phyloP scores from a whole-genome alignment of 1,284 basidiomycete species.

The Testicularia cyperi region DNA sequence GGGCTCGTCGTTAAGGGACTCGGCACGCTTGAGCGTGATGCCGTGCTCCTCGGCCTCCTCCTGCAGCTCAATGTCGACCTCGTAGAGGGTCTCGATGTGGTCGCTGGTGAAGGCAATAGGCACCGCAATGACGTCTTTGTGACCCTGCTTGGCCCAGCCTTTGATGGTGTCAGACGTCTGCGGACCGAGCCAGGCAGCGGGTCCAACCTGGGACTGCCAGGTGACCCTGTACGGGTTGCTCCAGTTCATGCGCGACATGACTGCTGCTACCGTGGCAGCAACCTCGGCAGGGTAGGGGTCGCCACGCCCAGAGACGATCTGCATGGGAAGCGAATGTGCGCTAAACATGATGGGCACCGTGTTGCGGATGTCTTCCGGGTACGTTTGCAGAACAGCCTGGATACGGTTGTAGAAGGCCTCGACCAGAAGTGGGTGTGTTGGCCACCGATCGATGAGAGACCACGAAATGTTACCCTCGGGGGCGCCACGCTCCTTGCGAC shows the following conservation, averaged over 20 bases:
- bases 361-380: constrained; percentile 69
- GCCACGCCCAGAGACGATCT: constrained; percentile 68
- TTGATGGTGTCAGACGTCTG: constrained; percentile 91
- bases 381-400: constrained; percentile 77
- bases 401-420: constrained; percentile 91
- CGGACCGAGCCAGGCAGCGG: constrained; percentile 96
- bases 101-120: constrained; percentile 98
- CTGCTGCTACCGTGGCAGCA: constrained; percentile 72
- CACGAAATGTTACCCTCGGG: constrained; percentile 73
- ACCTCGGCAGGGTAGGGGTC: constrained; percentile 97
- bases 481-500: constrained; percentile 50
- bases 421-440: constrained; percentile 87
- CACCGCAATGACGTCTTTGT: constrained; percentile 83
- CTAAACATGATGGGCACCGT: constrained; percentile 89
- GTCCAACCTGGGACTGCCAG: constrained; percentile 98
- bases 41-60: constrained; percentile 80
- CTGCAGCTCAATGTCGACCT: constrained; percentile 90
- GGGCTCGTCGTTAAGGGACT: constrained; percentile 95
- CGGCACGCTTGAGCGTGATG: constrained; percentile 84
- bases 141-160: constrained; percentile 82
- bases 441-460: constrained; percentile 98
- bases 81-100: constrained; percentile 97
- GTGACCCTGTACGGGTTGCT: constrained; percentile 74
- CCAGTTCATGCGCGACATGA: constrained; percentile 57
- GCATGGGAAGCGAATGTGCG: constrained; percentile 92